Evolutionary conservation across 768 basidiomycete species (phyloP).

Genomic region (Pleurotus tuber-regium): DNA sequence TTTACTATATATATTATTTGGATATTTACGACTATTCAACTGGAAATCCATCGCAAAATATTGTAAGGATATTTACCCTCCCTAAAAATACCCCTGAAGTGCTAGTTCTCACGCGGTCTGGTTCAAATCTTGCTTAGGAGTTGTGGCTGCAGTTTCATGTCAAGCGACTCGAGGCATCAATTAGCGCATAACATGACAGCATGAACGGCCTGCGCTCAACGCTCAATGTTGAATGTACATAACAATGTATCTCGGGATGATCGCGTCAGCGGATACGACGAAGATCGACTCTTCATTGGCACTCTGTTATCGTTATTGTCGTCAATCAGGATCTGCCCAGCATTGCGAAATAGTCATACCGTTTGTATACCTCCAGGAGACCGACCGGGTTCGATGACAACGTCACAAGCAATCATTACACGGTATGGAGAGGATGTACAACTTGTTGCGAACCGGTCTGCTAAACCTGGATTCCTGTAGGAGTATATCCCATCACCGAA

Average conservation of each 20-base stretch:
- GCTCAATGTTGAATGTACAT: constrained; percentile 46
- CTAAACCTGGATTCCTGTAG: constrained; percentile 54
- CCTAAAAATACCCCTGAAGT: too few species aligned
- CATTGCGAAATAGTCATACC: constrained; percentile 9
- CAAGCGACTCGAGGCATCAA: too few species aligned
- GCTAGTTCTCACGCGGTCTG: too few species aligned
- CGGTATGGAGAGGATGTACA: constrained; percentile 67
- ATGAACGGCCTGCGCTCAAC: too few species aligned
- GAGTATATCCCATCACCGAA: constrained; percentile 65
- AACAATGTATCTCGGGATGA: constrained; percentile 56
- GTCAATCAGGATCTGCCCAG: not conserved
- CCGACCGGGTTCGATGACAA: constrained; percentile 37
- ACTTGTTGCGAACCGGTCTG: constrained; percentile 62
- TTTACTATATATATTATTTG: too few species aligned
- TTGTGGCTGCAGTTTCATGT: too few species aligned
- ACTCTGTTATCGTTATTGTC: constrained; percentile 31
- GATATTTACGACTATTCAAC: too few species aligned
- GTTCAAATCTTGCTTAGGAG: too few species aligned
- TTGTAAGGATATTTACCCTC: too few species aligned
- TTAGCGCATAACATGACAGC: too few species aligned
- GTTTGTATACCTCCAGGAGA: constrained; percentile 14
- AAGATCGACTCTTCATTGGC: constrained; percentile 50
- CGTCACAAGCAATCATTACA: constrained; percentile 61
- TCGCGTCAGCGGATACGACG: constrained; percentile 50
- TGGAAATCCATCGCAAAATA: too few species aligned